Base-by-base conservation (phyloP, 768 basidiomycete genomes). In the Rhizopogon vinicolor region DNA sequence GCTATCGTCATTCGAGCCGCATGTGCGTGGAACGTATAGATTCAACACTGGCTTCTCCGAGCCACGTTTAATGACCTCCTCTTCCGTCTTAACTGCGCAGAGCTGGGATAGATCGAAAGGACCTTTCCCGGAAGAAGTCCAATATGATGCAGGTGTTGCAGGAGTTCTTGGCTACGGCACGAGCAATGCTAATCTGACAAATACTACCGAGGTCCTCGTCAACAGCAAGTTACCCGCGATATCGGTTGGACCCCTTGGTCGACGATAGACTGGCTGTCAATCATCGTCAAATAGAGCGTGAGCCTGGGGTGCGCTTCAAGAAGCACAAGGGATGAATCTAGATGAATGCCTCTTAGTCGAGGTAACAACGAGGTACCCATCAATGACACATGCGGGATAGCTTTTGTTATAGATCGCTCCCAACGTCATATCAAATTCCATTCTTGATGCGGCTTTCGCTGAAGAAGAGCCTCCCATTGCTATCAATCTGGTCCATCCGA, bases 11-110 rank as follows among this genome's bases (percentile, higher is more conserved):
- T 77, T 71, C 54, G 73, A 78, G 52, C 60, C 69, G 0, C 68
- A 72, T 41, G 54, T 79, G 39, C 65, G 63, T 1, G 72, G 71
- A 4, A 66, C 22, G 2, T 64, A 59, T 75, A 16, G 69, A 75
- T 50, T 62, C 72, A 55, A 71, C 72, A 4, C 68, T 72, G 0
- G 61, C 63, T 4, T 73, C 72, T 35, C 60, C 49, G 10, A 70
- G n/a, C 61, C 75, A 1, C 68, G 68, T 13, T 63, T 79, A 49
- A 45, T 78, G 39, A 81, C 78, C 58, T 74, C 72, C 10, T 72
- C 70, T 3, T 76, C 76, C 1, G 61, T 77, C 2, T 54, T 66
- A 16, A 70, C 66, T 10, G 65, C 66, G 0, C 61, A 64, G n/a
- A 55, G 49, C 0, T 63, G 62, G 61, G 51, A 63, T 3, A 29